Conservation (phyloP, 352 stramenopile species). For the Pythium biforme region DNA sequence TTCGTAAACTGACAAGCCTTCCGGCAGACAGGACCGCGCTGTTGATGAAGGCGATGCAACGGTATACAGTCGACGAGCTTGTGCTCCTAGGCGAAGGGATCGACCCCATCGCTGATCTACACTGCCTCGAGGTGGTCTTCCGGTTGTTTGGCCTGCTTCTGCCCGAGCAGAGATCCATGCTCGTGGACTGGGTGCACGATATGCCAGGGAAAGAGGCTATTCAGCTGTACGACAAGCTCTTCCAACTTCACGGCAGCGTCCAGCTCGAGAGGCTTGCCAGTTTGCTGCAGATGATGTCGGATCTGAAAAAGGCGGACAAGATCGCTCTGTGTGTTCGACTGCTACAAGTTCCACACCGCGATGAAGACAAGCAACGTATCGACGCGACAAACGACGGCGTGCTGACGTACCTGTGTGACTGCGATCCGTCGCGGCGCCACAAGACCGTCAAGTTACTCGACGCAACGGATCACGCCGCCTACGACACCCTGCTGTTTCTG, state of each 20-base stretch:
- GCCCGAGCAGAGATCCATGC: slow-evolving; percentile 24
- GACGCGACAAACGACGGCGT: slow-evolving; percentile 30
- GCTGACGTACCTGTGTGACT: slow-evolving; percentile 48
- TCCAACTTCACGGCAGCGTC: slow-evolving; percentile 21
- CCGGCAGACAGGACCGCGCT: slow-evolving; percentile 19
- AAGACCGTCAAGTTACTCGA: slow-evolving; percentile 52
- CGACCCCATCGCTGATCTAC: slow-evolving; percentile 27
- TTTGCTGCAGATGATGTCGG: slow-evolving; percentile 44
- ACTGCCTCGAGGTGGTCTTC: slow-evolving; percentile 37
- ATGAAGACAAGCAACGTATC: not conserved
- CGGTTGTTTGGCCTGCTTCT: slow-evolving; percentile 35
- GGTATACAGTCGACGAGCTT: slow-evolving; percentile 37
- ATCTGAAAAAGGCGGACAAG: slow-evolving; percentile 44
- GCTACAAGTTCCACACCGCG: not conserved
- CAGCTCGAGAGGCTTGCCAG: slow-evolving; percentile 12
- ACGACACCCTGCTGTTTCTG: slow-evolving; percentile 42
- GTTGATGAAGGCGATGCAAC: slow-evolving; percentile 31
- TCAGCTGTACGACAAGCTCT: slow-evolving; percentile 43
- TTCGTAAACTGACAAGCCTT: slow-evolving; percentile 46
- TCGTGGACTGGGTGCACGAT: slow-evolving; percentile 48
- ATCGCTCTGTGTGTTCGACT: slow-evolving; percentile 28
- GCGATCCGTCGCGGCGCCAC: slow-evolving; percentile 33
- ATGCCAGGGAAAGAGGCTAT: slow-evolving; percentile 36
- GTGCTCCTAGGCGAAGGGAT: slow-evolving; percentile 40
- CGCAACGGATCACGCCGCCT: slow-evolving; percentile 33